Conservation (phyloP, 495 filamentous ascomycete species). For the Talaromyces nanjingensis region DNA sequence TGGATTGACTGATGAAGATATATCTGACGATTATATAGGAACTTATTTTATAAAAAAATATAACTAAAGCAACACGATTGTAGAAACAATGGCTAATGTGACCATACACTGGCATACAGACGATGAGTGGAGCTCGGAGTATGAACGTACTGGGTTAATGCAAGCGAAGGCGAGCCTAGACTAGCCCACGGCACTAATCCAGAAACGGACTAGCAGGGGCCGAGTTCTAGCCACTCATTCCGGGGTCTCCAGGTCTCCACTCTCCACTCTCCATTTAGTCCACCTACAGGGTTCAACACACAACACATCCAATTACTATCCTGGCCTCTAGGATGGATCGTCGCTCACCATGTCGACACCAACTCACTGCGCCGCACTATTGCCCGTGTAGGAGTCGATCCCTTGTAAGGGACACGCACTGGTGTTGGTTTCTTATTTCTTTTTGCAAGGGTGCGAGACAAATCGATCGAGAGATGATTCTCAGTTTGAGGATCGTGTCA, state of each 20-base stretch:
- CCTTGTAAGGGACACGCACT: background rate
- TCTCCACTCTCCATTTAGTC: too few relatives aligned
- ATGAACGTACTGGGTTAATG: background rate
- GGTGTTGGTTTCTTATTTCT: background rate
- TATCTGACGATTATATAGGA: background rate
- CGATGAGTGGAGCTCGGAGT: background rate
- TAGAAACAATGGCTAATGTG: too few relatives aligned
- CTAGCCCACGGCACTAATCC: background rate
- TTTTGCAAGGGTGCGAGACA: background rate
- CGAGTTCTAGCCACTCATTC: background rate
- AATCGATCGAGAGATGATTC: background rate
- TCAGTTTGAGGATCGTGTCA: background rate
- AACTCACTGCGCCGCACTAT: background rate
- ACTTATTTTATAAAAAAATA: background rate
- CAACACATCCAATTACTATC: background rate
- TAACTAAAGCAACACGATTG: background rate
- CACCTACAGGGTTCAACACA: background rate
- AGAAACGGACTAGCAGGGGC: background rate
- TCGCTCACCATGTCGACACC: background rate
- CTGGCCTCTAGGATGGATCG: background rate
- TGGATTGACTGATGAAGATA: background rate
- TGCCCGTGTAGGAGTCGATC: background rate
- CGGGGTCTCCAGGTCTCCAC: background rate
- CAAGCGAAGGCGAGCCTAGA: background rate
- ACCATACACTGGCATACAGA: too few relatives aligned